Conservation (phyloP, 495 filamentous ascomycete species). For the Aspergillus haitiensis region DNA sequence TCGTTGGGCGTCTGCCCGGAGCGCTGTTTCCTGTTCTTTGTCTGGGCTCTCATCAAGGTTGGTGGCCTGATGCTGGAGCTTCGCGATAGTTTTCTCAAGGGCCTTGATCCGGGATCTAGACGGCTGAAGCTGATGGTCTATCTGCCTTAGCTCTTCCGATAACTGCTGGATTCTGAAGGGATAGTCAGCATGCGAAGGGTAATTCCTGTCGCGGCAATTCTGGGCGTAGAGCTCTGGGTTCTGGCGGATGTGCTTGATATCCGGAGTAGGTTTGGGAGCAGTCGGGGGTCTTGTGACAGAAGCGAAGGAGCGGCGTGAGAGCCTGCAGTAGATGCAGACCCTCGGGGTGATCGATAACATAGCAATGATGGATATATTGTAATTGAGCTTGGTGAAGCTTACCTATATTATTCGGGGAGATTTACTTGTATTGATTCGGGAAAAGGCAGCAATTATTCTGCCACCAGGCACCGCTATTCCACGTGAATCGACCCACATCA, state of each 20-base stretch:
- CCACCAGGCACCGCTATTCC: conserved; percentile 5
- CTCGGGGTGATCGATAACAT: conserved; percentile 30
- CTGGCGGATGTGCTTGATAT: conserved; percentile 86
- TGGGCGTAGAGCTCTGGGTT: conserved; percentile 73
- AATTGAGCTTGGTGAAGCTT: conserved; percentile 14
- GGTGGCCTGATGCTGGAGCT: conserved; percentile 28
- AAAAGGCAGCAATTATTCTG: conserved; percentile 7
- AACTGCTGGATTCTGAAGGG: conserved; percentile 69
- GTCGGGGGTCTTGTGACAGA: conserved; percentile 57
- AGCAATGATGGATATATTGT: neutral
- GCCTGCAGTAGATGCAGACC: conserved; percentile 43
- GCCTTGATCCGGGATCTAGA: conserved; percentile 43
- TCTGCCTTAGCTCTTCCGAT: conserved; percentile 61
- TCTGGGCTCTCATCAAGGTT: conserved; percentile 1
- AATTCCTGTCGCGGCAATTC: conserved; percentile 86
- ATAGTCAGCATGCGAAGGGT: conserved; percentile 62
- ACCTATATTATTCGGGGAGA: too few species aligned
- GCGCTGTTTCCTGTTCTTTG: conserved; percentile 23
- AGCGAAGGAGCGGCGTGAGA: conserved; percentile 36
- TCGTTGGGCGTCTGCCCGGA: conserved; percentile 62
- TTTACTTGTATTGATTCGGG: neutral
- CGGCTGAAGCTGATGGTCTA: conserved; percentile 41
- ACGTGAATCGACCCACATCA: neutral
- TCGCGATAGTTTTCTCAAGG: conserved; percentile 43
- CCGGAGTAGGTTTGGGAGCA: conserved; percentile 75